These are phyloP conservation scores for Cokeromyces recurvatus DNA, from an alignment of 371 early-diverging fungal genomes.

Conservation along the genomic window DNA sequence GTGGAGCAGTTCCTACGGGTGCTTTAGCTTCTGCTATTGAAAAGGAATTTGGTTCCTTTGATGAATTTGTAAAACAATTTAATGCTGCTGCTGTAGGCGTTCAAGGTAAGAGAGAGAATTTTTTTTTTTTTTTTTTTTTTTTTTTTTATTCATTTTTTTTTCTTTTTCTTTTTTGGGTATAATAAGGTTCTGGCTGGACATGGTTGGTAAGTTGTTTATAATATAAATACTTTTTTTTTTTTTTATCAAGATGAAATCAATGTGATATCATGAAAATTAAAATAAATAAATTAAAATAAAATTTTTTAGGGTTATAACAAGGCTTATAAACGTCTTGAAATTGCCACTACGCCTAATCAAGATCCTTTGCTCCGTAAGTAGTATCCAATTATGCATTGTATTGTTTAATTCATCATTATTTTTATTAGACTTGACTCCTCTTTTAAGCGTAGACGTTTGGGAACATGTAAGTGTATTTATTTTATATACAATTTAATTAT, in stretches of 20 bases:
- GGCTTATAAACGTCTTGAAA: conserved; percentile 71
- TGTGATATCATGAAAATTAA: not conserved
- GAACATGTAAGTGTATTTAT: conserved; percentile 63
- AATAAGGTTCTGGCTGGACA: conserved; percentile 96
- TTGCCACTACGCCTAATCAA: conserved; percentile 93
- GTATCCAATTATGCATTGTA: too few relatives aligned
- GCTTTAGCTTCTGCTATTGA: conserved; percentile 52
- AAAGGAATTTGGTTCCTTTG: conserved; percentile 85
- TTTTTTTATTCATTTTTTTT: not conserved
- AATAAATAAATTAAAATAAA: too few relatives aligned
- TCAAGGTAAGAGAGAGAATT: conserved; percentile 62
- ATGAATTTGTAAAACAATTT: conserved; percentile 77
- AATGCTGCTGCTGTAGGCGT: conserved; percentile 81
- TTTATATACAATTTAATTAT: not conserved
- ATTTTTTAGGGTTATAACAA: conserved; percentile 72
- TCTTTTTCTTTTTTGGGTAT: not conserved
- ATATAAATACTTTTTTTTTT: not conserved
- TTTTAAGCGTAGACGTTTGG: conserved; percentile 97
- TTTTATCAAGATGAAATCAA: not conserved
- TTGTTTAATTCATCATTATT: too few relatives aligned
- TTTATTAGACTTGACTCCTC: conserved; percentile 62
- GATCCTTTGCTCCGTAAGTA: conserved; percentile 68
- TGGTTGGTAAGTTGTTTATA: conserved; percentile 85
- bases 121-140: not conserved
- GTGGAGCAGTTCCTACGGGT: conserved; percentile 18